These are phyloP conservation scores for Eucalyptus polybractea DNA, from an alignment of 345 rosid species.

Conservation along the genomic window DNA sequence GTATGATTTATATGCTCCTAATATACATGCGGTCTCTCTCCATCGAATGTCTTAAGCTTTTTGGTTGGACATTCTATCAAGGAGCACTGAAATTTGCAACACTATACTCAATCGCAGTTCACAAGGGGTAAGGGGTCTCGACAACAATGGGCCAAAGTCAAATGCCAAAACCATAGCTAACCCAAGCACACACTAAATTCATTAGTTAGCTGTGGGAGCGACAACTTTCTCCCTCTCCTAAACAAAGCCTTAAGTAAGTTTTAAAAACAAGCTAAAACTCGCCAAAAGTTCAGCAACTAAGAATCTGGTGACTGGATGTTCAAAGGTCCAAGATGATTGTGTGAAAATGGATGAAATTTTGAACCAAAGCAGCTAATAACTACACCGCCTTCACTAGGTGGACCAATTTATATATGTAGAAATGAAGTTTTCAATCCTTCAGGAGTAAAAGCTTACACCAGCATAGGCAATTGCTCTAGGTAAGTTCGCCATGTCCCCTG, in stretches of 20 bases:
- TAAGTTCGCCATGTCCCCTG: conserved; percentile 66
- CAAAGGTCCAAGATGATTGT: not conserved
- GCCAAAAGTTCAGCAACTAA: not conserved
- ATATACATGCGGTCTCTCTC: not conserved
- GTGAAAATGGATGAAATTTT: not conserved
- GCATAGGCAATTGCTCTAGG: conserved; percentile 72
- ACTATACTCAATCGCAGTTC: not conserved
- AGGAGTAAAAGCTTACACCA: conserved; percentile 39
- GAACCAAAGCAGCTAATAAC: not conserved
- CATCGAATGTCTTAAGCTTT: not conserved
- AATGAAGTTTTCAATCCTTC: not conserved
- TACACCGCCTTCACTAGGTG: not conserved
- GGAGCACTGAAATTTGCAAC: not conserved
- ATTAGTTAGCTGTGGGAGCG: not conserved
- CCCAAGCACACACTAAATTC: not conserved
- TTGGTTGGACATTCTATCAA: not conserved
- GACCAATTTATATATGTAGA: not conserved
- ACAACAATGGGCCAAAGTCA: not conserved
- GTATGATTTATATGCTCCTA: not conserved
- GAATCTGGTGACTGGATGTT: not conserved
- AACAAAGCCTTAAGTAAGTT: not conserved
- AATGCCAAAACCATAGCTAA: not conserved
- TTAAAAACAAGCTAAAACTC: not conserved
- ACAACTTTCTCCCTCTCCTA: not conserved
- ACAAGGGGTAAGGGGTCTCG: not conserved